Evolutionary conservation across 179 eudicot species (phyloP).

Genomic region (Heliamphora pulchella): DNA sequence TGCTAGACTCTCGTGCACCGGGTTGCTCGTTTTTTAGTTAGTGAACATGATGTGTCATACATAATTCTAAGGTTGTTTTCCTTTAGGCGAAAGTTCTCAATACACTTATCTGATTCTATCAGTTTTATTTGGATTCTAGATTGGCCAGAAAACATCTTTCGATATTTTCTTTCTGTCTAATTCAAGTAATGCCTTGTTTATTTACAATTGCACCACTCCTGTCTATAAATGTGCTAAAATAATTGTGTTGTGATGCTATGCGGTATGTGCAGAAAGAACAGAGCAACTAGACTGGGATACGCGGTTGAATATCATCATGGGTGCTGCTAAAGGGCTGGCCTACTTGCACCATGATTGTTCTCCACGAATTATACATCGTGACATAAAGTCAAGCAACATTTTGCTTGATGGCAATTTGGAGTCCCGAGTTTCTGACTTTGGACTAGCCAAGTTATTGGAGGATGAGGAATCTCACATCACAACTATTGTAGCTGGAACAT

Average conservation of each 20-base stretch:
- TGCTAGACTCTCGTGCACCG: too few species aligned
- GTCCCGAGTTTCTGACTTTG: conserved; percentile 98
- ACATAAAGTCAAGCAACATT: conserved; percentile 95
- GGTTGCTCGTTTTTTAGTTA: too few species aligned
- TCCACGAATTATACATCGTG: conserved; percentile 93
- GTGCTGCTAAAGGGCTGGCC: conserved; percentile 95
- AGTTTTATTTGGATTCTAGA: not conserved
- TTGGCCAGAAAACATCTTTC: not conserved
- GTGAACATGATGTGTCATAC: not conserved
- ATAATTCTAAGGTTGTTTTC: not conserved
- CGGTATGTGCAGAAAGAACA: conserved; percentile 58
- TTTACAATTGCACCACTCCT: not conserved
- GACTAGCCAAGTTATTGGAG: conserved; percentile 87
- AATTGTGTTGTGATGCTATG: conserved; percentile 24
- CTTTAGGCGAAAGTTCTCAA: not conserved
- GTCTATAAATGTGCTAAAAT: too few species aligned
- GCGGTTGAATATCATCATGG: conserved; percentile 75
- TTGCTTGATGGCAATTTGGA: conserved; percentile 91
- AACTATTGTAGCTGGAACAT: conserved; percentile 97
- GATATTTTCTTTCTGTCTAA: not conserved
- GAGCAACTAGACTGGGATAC: conserved; percentile 88
- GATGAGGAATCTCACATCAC: conserved; percentile 99
- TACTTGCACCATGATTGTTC: conserved; percentile 98
- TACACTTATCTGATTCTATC: not conserved
- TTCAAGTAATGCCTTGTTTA: not conserved